Evolutionary conservation across 768 basidiomycete species (phyloP).

Genomic region (Rossbeevera mucosa): DNA sequence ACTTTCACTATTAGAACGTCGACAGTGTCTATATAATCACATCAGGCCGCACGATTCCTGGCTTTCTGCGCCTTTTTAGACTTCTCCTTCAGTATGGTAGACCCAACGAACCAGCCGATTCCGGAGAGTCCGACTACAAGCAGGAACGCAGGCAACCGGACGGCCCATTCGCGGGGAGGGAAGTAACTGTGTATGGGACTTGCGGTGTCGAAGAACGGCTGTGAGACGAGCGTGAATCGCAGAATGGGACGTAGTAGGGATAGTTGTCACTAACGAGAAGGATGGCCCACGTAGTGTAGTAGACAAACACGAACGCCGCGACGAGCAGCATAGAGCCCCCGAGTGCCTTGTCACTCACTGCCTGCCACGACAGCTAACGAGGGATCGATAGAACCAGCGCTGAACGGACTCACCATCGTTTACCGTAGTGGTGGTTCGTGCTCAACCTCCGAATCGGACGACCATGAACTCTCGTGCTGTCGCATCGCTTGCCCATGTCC

Average conservation of each 20-base stretch:
- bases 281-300: constrained; percentile 91
- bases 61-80: constrained; percentile 61
- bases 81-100: constrained; percentile 71
- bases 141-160: constrained; percentile 79
- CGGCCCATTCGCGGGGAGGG: constrained; percentile 88
- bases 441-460: neutral
- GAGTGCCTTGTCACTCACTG: constrained; percentile 72
- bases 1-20: neutral
- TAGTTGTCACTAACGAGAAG: constrained; percentile 56
- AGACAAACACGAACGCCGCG: constrained; percentile 73
- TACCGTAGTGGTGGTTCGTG: constrained; percentile 9
- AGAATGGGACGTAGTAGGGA: neutral
- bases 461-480: constrained; percentile 70
- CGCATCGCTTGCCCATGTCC: constrained; percentile 80
- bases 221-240: constrained; percentile 7
- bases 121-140: constrained; percentile 76
- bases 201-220: constrained; percentile 79
- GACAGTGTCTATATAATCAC: neutral
- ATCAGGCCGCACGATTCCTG: constrained; percentile 56
- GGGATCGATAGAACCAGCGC: neutral
- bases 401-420: constrained; percentile 24
- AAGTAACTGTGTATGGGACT: constrained; percentile 77
- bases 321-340: constrained; percentile 77
- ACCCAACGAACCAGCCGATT: constrained; percentile 77
- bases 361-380: constrained; percentile 40